Percentiles rank a stretch among this genome's conserved stretches.
These are phyloP conservation scores for Beauveria medogensis DNA, from an alignment of 2,329 filamentous ascomycete genomes.

Conservation along the genomic window DNA sequence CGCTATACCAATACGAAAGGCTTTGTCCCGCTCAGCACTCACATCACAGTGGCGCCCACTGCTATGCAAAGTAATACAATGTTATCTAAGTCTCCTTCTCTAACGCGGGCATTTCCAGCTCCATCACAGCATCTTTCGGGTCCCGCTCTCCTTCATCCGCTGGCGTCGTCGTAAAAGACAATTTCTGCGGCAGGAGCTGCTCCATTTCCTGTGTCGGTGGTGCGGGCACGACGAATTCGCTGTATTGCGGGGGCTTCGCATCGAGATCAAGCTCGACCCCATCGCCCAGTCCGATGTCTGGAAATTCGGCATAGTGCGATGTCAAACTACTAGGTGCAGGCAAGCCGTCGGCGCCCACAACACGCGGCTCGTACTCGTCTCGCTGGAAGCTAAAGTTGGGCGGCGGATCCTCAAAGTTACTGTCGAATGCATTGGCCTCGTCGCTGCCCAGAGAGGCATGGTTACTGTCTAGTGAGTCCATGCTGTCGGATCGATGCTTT, in stretches of 20 bases:
- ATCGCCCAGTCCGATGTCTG: neutral
- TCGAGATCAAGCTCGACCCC: neutral
- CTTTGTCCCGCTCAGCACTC: neutral
- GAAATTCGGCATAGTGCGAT: neutral
- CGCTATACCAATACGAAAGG: neutral
- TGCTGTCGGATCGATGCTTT: constrained; percentile 37
- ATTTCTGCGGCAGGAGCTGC: neutral
- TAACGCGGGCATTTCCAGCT: neutral
- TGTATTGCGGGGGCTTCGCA: neutral
- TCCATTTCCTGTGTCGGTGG: constrained; percentile 2
- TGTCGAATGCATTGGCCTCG: constrained; percentile 23
- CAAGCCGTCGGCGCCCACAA: neutral
- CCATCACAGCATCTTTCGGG: neutral
- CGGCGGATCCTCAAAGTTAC: constrained; percentile 12
- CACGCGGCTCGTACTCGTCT: neutral
- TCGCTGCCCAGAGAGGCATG: constrained; percentile 36
- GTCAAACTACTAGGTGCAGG: neutral
- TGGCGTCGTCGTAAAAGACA: neutral
- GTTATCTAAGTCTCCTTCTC: neutral
- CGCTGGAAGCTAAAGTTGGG: neutral
- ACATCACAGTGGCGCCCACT: neutral
- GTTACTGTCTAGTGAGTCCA: constrained; percentile 40
- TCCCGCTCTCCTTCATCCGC: neutral
- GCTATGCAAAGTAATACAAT: neutral
- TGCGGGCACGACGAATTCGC: neutral